Base-by-base conservation (phyloP, 2,329 filamentous ascomycete species). In the Penicillium sp. region DNA sequence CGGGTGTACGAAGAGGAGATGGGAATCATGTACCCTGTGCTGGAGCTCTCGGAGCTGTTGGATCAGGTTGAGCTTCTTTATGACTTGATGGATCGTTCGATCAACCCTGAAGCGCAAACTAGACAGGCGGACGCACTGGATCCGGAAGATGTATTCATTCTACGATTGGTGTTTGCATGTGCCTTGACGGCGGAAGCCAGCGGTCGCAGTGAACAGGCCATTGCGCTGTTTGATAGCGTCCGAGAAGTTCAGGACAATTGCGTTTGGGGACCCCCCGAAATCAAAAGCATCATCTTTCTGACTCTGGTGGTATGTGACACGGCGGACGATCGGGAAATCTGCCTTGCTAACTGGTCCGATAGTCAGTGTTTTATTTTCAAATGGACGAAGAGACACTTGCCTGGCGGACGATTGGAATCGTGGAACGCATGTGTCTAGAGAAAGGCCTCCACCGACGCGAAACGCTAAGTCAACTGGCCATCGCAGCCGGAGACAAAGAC, bases 391-490 rank as follows among this genome's bases (percentile, higher is more conserved):
- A 96, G 70, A 81, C 86, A 0, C 79, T 92, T 10, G 88, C 90
- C 0, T 96, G 92, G 90, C 84, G 92, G 11, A 83, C 92, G n/a
- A 91, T 95, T 68, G 92, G 92, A 2, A 83, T 94, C 56, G 89
- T 91, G 1, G 83, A 88, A 14, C 82, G 91, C 16, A 80, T 92
- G 67, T 94, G 89, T 54, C 74, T 90, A 22, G 88, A 91, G 67
- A 78, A 92, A 50, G 91, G 91, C 2, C 79, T 95, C n/a, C 90
- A 96, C 71, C 82, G 89, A 27, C 81, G 83, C 49, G 86, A 90
- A 53, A 89, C 86, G 0, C 80, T 95, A 50, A 76, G 83, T 45
- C 82, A 81, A 50, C 77, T 79, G 14, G 87, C 89, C 31, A 71
- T 79, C 9, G 80, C 87, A 53, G 83, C 87, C n/a, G 78, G 83